Conservation (phyloP, 2,329 filamentous ascomycete species). For the Cercospora sesami region DNA sequence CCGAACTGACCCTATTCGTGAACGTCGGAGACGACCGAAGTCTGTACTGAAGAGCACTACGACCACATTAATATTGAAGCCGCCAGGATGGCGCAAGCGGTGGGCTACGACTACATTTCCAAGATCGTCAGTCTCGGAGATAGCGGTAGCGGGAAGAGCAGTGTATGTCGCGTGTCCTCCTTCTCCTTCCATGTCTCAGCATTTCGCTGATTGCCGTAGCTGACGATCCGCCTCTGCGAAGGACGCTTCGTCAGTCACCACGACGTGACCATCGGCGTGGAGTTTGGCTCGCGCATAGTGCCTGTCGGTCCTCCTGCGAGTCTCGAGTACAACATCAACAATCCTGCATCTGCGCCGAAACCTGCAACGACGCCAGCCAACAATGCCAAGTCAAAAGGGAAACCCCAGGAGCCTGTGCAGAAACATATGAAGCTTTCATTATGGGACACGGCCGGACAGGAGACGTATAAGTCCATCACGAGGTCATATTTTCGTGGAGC, state of each 20-base stretch:
- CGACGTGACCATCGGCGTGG: constrained; percentile 95
- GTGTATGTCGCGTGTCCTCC: constrained; percentile 47
- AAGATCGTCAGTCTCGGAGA: constrained; percentile 98
- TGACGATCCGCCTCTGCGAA: constrained; percentile 94
- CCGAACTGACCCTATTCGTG: background rate
- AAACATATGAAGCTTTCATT: constrained; percentile 91
- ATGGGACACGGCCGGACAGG: constrained; percentile 96
- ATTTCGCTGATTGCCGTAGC: constrained; percentile 46
- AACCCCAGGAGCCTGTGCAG: constrained; percentile 46
- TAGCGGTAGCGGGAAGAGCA: constrained; percentile 92
- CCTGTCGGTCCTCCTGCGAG: constrained; percentile 82
- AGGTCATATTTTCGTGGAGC: constrained; percentile 89
- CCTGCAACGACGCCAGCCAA: constrained; percentile 19
- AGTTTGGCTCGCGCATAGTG: constrained; percentile 91
- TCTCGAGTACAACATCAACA: constrained; percentile 57
- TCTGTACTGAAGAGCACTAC: background rate
- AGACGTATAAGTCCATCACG: constrained; percentile 96
- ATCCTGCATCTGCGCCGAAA: constrained; percentile 41
- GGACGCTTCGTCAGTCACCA: constrained; percentile 89
- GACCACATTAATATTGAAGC: background rate
- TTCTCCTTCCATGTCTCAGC: constrained; percentile 22
- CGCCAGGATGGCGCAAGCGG: constrained; percentile 34
- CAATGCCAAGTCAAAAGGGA: constrained; percentile 39
- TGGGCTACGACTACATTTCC: constrained; percentile 97
- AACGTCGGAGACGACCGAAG: background rate